Conservation (phyloP, 768 basidiomycete genomes). For the Kwoniella heveanensis region DNA sequence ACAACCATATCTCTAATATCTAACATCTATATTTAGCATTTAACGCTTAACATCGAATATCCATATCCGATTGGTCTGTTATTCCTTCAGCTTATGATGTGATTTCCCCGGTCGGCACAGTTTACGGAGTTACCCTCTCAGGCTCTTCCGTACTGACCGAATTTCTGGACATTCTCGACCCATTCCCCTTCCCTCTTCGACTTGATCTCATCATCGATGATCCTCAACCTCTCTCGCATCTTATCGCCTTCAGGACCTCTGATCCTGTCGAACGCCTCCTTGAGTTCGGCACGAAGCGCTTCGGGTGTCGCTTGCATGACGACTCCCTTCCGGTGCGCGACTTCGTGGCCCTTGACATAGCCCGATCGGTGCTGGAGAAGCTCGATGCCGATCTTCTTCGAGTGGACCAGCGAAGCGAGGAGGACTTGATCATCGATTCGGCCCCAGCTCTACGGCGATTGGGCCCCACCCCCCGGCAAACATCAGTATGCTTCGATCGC, state of each 20-base stretch:
- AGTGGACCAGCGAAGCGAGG: constrained; percentile 5
- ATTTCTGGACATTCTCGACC: constrained; percentile 12
- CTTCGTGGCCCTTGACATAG: constrained; percentile 7
- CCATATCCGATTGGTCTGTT: too few species aligned
- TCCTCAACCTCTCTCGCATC: constrained; percentile 65
- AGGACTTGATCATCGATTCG: constrained; percentile 18
- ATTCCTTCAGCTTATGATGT: too few species aligned
- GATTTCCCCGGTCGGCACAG: too few species aligned
- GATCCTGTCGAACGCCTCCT: constrained; percentile 7
- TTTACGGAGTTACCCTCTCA: too few species aligned
- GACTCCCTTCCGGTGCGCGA: constrained; percentile 6
- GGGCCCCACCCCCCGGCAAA: too few species aligned
- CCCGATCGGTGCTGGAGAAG: constrained; percentile 25
- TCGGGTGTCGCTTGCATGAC: constrained; percentile 16
- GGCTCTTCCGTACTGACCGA: constrained; percentile 15
- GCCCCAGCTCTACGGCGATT: constrained; percentile 8
- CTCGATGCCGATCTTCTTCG: constrained; percentile 23
- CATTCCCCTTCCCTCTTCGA: constrained; percentile 21
- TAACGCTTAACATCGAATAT: too few species aligned
- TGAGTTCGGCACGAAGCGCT: constrained; percentile 13
- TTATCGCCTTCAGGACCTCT: constrained; percentile 59
- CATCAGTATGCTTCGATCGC: too few species aligned
- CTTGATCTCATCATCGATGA: constrained; percentile 63
- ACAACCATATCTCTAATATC: constrained; percentile 18
- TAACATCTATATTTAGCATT: too few species aligned